phyloP scores from a whole-genome alignment of 495 filamentous ascomycete species.

The Penicillium taxi region DNA sequence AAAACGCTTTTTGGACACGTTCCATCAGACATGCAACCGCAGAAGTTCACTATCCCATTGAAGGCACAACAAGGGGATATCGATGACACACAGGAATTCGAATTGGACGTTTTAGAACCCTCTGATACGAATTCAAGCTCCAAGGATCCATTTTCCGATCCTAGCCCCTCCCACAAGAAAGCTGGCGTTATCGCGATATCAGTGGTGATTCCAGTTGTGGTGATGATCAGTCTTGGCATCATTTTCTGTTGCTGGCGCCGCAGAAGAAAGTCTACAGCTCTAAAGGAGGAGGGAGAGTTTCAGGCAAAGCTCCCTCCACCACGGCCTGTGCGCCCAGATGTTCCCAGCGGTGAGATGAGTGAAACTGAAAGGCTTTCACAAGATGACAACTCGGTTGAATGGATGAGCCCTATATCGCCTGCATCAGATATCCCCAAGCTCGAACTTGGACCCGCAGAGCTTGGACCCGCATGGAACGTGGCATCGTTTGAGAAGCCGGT shows the following conservation, averaged over 20 bases:
- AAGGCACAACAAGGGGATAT: slow-evolving; percentile 41
- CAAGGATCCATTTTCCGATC: slow-evolving; percentile 14
- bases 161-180: slow-evolving; percentile 21
- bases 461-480: slow-evolving; percentile 31
- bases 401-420: slow-evolving; percentile 20
- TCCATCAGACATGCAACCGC: slow-evolving; percentile 39
- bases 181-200: slow-evolving; percentile 41
- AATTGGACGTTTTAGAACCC: slow-evolving; percentile 38
- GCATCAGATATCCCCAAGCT: slow-evolving; percentile 28
- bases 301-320: slow-evolving; percentile 19
- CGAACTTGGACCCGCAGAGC: slow-evolving; percentile 28
- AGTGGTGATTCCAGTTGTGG: slow-evolving; percentile 33
- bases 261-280: slow-evolving; percentile 18
- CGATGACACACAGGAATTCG: slow-evolving; percentile 42
- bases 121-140: slow-evolving; percentile 12
- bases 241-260: slow-evolving; percentile 39
- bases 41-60: slow-evolving; percentile 41
- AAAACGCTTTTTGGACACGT: slow-evolving; percentile 55
- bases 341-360: slow-evolving; percentile 26
- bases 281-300: slow-evolving; percentile 22
- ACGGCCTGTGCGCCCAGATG: slow-evolving; percentile 17
- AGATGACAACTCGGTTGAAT: slow-evolving; percentile 19
- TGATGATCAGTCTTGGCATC: slow-evolving; percentile 26
- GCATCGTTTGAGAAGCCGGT: slow-evolving; percentile 21
- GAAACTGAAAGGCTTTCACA: slow-evolving; percentile 15